Percentiles rank a stretch among this genome's conserved stretches.
These are phyloP conservation scores for Metschnikowia cerradonensis DNA, from an alignment of 805 yeast genomes.

Conservation along the genomic window DNA sequence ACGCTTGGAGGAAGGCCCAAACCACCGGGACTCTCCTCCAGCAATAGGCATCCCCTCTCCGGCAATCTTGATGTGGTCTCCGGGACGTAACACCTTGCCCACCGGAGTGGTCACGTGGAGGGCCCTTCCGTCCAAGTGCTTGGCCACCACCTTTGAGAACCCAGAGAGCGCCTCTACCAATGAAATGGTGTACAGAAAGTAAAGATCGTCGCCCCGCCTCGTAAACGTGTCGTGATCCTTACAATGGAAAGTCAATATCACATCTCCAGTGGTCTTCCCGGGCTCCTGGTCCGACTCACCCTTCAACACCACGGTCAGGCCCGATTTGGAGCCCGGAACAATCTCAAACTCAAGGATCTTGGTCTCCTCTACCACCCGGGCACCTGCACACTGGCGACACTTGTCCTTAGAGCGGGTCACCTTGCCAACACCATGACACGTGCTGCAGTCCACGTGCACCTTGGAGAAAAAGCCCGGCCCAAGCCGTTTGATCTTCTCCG, in stretches of 20 bases:
- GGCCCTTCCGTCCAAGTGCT: slow-evolving; percentile 78
- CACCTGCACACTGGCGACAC: slow-evolving; percentile 76
- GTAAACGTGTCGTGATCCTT: slow-evolving; percentile 46
- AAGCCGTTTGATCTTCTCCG: slow-evolving; percentile 55
- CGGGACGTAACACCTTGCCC: slow-evolving; percentile 81
- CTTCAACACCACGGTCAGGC: slow-evolving; percentile 55
- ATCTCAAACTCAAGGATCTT: slow-evolving; percentile 75
- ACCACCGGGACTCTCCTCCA: slow-evolving; percentile 19
- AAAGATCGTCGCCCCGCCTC: slow-evolving; percentile 62
- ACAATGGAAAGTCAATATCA: slow-evolving; percentile 57
- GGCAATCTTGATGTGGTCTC: slow-evolving; percentile 57
- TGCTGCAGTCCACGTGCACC: slow-evolving; percentile 55
- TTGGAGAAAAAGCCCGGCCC: slow-evolving; percentile 75
- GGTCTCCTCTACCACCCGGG: slow-evolving; percentile 55
- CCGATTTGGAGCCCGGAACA: slow-evolving; percentile 62
- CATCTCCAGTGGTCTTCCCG: slow-evolving; percentile 74
- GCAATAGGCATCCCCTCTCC: slow-evolving; percentile 83
- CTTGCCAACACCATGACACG: slow-evolving; percentile 71
- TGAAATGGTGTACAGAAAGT: slow-evolving; percentile 55
- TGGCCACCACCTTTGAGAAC: slow-evolving; percentile 57
- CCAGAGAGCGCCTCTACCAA: slow-evolving; percentile 85
- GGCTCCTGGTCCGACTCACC: slow-evolving; percentile 78
- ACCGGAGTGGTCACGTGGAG: slow-evolving; percentile 59
- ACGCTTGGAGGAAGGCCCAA: slow-evolving; percentile 22
- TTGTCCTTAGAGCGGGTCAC: slow-evolving; percentile 58